Evolutionary conservation across 441 rosid genomes (phyloP).

Genomic region (Erodium chrysanthum): DNA sequence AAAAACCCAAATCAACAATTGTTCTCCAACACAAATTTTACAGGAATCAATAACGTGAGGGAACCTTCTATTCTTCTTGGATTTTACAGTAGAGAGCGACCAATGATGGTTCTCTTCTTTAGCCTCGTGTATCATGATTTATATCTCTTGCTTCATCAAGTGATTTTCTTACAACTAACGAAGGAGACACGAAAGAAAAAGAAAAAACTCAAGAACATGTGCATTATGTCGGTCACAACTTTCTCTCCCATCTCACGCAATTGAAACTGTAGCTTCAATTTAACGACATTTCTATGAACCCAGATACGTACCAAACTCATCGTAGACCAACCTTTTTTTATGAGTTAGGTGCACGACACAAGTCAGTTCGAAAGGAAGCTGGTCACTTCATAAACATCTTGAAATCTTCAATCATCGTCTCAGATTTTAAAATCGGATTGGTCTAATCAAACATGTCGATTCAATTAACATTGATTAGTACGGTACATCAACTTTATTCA

Average conservation of each 20-base stretch:
- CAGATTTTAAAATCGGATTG: too few species aligned
- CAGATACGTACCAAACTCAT: too few species aligned
- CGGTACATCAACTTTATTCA: neutral
- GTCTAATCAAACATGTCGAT: too few species aligned
- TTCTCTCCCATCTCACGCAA: neutral
- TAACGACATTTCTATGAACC: neutral
- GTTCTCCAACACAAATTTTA: too few species aligned
- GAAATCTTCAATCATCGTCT: too few species aligned
- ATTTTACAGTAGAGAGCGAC: neutral
- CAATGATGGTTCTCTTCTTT: neutral
- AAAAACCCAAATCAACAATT: too few species aligned
- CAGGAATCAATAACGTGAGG: too few species aligned
- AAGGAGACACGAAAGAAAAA: neutral
- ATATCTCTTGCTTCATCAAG: neutral
- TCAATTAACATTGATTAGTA: too few species aligned
- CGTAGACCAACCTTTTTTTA: neutral
- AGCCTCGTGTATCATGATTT: slow-evolving; percentile 2
- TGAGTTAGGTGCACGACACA: too few species aligned
- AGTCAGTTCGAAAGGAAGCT: too few species aligned
- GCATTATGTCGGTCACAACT: neutral
- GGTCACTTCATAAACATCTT: too few species aligned
- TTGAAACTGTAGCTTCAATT: neutral
- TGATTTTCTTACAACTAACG: neutral
- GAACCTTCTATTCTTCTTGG: neutral
- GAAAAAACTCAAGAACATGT: neutral